Evolutionary conservation across 306 rosid genomes (phyloP).

Genomic region (Mimosa bimucronata): DNA sequence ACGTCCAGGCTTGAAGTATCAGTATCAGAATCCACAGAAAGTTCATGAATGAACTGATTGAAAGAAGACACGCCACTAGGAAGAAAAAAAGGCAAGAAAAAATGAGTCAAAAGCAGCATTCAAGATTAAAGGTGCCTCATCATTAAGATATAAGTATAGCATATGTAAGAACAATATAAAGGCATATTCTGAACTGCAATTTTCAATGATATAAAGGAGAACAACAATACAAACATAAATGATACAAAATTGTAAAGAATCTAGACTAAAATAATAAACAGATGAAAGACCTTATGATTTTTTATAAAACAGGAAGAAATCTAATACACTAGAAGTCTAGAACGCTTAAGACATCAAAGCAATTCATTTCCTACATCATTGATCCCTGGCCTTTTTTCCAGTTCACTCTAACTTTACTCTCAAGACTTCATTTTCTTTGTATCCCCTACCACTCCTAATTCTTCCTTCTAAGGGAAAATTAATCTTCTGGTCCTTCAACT

Average conservation of each 20-base stretch:
- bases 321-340: neutral
- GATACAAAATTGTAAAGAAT: neutral
- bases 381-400: neutral
- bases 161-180: constrained; percentile 14
- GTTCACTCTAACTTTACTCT: constrained; percentile 19
- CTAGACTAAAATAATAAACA: neutral
- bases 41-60: constrained; percentile 85
- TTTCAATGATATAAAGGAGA: neutral
- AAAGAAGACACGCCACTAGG: constrained; percentile 91
- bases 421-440: neutral
- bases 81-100: constrained; percentile 31
- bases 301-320: constrained; percentile 1
- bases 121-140: neutral
- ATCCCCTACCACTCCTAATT: neutral
- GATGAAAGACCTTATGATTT: neutral
- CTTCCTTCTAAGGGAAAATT: neutral
- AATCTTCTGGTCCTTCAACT: too few relatives aligned
- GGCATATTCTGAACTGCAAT: neutral
- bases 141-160: neutral
- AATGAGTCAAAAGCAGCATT: constrained; percentile 33
- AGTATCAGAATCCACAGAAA: constrained; percentile 88
- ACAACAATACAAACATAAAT: neutral
- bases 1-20: constrained; percentile 74
- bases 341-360: neutral
- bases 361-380: neutral